Conservation (phyloP, 1,284 basidiomycete genomes). For the Singerocomus inundabilis region DNA sequence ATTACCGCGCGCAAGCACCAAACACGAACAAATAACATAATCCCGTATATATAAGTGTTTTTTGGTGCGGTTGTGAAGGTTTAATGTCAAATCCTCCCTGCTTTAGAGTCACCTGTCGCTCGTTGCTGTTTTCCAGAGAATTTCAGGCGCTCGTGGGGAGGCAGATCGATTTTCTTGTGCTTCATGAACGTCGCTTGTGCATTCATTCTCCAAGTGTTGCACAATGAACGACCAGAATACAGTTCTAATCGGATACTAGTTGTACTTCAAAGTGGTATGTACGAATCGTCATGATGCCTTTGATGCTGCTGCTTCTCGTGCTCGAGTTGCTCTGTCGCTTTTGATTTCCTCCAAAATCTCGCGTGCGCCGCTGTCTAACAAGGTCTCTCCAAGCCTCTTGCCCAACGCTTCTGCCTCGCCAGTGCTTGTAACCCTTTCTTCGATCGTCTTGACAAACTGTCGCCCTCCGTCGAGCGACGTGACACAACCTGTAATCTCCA, state of each 20-base stretch:
- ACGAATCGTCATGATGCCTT: constrained; percentile 9
- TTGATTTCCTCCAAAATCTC: constrained; percentile 81
- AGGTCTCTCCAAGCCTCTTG: constrained; percentile 55
- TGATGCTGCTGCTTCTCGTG: constrained; percentile 40
- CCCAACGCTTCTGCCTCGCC: constrained; percentile 74
- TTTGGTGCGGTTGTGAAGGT: background rate
- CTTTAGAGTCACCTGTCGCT: constrained; percentile 44
- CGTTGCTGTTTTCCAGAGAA: constrained; percentile 31
- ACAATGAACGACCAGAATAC: constrained; percentile 36
- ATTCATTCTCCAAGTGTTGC: constrained; percentile 28
- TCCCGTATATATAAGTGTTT: constrained; percentile 7
- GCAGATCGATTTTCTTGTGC: constrained; percentile 38
- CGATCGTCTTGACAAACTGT: constrained; percentile 69
- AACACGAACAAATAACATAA: constrained; percentile 27
- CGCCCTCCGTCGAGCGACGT: constrained; percentile 71
- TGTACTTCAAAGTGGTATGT: constrained; percentile 8
- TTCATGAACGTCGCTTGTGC: constrained; percentile 35
- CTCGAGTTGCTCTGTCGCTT: constrained; percentile 57
- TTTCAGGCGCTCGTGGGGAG: constrained; percentile 52
- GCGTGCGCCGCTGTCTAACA: constrained; percentile 71
- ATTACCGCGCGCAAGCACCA: constrained; percentile 6
- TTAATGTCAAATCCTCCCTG: constrained; percentile 33
- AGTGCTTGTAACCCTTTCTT: constrained; percentile 48
- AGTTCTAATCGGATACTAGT: constrained; percentile 1
- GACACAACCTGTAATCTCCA: constrained; percentile 75